A percentile compares a stretch with the other conserved stretches of the same genome.
Evolutionary conservation across 129 eudicot species (phyloP).

Genomic region (Logfia minima): DNA sequence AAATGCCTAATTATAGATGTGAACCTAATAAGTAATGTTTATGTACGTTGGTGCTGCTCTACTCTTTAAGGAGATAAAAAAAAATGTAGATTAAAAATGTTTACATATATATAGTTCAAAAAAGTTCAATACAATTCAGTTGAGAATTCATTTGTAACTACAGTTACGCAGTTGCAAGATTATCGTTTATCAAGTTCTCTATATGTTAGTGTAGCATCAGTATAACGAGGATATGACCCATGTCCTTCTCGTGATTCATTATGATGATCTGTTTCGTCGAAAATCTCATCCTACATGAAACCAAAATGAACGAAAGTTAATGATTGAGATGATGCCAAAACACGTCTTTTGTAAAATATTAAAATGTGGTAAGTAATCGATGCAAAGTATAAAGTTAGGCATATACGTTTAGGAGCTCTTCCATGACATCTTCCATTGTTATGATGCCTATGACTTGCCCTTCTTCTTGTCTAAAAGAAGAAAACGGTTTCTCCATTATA

Average conservation of each 20-base stretch:
- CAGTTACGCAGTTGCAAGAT: conserved; percentile 22
- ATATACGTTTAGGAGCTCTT: conserved; percentile 56
- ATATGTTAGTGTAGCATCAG: conserved; percentile 18
- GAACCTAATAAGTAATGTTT: not conserved
- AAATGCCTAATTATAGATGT: not conserved
- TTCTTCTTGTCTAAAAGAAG: conserved; percentile 45
- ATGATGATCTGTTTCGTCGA: conserved; percentile 55
- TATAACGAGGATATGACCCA: conserved; percentile 6
- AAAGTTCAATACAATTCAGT: conserved; percentile 18
- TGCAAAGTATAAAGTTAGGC: not conserved
- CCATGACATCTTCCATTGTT: conserved; percentile 77
- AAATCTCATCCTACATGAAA: conserved; percentile 49
- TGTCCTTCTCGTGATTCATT: conserved; percentile 20
- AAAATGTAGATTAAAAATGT: not conserved
- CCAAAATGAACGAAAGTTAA: not conserved
- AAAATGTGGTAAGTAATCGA: not conserved
- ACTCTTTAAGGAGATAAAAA: too few species aligned
- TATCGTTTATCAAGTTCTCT: conserved; percentile 19
- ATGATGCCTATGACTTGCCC: conserved; percentile 65
- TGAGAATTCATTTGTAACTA: conserved; percentile 18
- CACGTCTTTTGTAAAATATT: not conserved
- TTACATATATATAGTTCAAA: not conserved
- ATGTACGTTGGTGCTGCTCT: too few species aligned
- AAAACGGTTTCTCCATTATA: conserved; percentile 41
- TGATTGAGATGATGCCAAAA: not conserved